A percentile compares a stretch with the other conserved stretches of the same genome.
These are phyloP conservation scores for Periglandula ipomoeae DNA, from an alignment of 2,329 filamentous ascomycete genomes.

Conservation along the genomic window DNA sequence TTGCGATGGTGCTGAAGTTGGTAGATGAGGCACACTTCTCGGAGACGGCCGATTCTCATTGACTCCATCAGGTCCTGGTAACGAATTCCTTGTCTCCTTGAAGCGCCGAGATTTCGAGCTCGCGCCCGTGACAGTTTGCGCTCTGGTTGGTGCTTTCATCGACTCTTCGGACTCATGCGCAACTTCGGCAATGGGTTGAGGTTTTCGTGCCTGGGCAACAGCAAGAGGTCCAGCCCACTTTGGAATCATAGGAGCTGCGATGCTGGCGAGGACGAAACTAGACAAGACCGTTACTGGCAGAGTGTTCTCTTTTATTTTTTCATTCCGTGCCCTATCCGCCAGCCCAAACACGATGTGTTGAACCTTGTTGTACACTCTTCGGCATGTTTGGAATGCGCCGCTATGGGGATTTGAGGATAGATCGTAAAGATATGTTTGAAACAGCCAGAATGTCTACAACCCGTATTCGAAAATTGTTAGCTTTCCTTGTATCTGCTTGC, in stretches of 20 bases:
- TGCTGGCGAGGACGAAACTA: constrained; percentile 68
- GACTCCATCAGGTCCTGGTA: constrained; percentile 26
- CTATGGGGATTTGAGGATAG: constrained; percentile 66
- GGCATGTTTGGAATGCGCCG: constrained; percentile 71
- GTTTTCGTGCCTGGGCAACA: constrained; percentile 72
- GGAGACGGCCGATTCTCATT: constrained; percentile 19
- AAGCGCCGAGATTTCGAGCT: constrained; percentile 41
- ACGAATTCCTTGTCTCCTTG: constrained; percentile 35
- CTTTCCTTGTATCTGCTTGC: constrained; percentile 4
- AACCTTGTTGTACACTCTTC: constrained; percentile 79
- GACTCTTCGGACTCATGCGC: constrained; percentile 25
- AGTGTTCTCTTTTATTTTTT: constrained; percentile 74
- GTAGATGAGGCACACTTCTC: constrained; percentile 15
- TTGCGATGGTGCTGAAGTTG: constrained; percentile 13
- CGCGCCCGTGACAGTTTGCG: constrained; percentile 53
- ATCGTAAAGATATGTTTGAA: constrained; percentile 81
- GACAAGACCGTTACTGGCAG: constrained; percentile 72
- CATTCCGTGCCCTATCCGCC: constrained; percentile 56
- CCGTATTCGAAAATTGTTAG: constrained; percentile 14
- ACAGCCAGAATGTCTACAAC: constrained; percentile 75
- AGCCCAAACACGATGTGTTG: constrained; percentile 80
- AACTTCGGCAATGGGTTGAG: constrained; percentile 35
- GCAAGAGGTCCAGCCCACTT: constrained; percentile 71
- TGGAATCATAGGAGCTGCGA: constrained; percentile 67
- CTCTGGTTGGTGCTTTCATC: constrained; percentile 46